Evolutionary conservation across 495 filamentous ascomycete species (phyloP), one percentile per base, ranked within the genome.

Genomic region (Trichoderma virens): DNA sequence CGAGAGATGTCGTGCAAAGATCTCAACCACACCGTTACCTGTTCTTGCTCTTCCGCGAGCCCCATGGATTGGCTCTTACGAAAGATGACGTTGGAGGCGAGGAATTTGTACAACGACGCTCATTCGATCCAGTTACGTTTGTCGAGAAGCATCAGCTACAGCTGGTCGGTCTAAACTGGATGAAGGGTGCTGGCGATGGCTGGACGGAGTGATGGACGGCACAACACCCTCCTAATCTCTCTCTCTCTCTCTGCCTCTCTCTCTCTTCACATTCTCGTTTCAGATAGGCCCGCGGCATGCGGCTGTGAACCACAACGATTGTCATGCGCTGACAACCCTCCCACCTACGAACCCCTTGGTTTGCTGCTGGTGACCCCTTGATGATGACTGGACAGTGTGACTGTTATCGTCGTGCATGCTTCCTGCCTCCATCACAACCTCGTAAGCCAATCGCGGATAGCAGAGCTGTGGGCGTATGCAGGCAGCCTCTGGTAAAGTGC

Each of bases 21-120:
- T 70, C 71, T 3, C 69, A 70, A 62, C 71, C 71, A 13, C 71
- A 72, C 60, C 60, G 71, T 20, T 72, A 72, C 45, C 59, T 71
- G 2, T 72, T 71, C 47, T 43, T 72, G n/a, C 66, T 72, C 18
- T 72, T 66, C 61, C 67, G 69, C 11, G 67, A 70, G 45, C 66
- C 69, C 1, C 31, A 62, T 3, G 62, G 64, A 2, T 51, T 70
- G 13, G 43, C 59, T 0, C 32, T 71, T 6, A 34, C 60, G 20
- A 66, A 65, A 43, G 67, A 61, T 5, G 68, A 71, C 34, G 69
- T 71, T n/a, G 69, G 71, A 23, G 71, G 68, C 13, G 69, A 73
- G 56, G 71, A 71, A 54, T 73, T 71, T 62, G 68, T 71, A 13
- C 63, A 71, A 32, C 34, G 71, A 18, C 67, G 68, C 13, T 67